Evolutionary conservation across 1,139 yeast species (phyloP).

Genomic region (Suhomyces bolitotheri): DNA sequence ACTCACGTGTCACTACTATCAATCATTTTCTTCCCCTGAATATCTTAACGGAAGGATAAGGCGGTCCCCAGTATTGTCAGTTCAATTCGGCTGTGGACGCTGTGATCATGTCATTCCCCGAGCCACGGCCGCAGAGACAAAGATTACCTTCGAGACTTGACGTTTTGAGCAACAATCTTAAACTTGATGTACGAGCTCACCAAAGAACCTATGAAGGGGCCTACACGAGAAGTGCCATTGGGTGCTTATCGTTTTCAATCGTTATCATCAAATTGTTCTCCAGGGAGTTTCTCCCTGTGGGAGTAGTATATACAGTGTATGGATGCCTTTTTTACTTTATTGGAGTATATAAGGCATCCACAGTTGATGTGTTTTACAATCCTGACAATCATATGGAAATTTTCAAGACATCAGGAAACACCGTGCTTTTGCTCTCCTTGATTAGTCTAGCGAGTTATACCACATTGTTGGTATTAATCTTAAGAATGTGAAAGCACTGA

Average conservation of each 20-base stretch:
- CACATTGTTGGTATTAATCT: slow-evolving; percentile 43
- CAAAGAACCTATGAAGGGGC: slow-evolving; percentile 66
- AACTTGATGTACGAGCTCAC: slow-evolving; percentile 58
- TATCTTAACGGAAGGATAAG: too few species aligned
- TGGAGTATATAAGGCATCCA: slow-evolving; percentile 46
- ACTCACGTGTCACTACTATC: too few species aligned
- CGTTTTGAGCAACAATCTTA: slow-evolving; percentile 36
- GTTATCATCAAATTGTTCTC: slow-evolving; percentile 54
- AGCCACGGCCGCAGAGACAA: slow-evolving; percentile 11
- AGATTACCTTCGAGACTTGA: slow-evolving; percentile 40
- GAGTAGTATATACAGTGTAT: slow-evolving; percentile 53
- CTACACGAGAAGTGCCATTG: slow-evolving; percentile 54
- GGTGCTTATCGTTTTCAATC: slow-evolving; percentile 46
- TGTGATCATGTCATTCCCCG: too few species aligned
- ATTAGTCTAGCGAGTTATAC: slow-evolving; percentile 50
- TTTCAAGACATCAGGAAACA: slow-evolving; percentile 53
- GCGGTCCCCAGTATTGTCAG: too few species aligned
- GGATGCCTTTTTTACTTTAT: slow-evolving; percentile 50
- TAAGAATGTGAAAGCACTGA: slow-evolving; percentile 29
- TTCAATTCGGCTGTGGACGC: too few species aligned
- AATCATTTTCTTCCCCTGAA: too few species aligned
- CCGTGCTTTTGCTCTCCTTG: slow-evolving; percentile 42
- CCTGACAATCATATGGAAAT: slow-evolving; percentile 41
- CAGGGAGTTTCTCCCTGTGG: slow-evolving; percentile 52
- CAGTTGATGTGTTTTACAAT: slow-evolving; percentile 49